Evolutionary conservation across 106 monocot species (phyloP).

Genomic region (Dendrobium officinale): DNA sequence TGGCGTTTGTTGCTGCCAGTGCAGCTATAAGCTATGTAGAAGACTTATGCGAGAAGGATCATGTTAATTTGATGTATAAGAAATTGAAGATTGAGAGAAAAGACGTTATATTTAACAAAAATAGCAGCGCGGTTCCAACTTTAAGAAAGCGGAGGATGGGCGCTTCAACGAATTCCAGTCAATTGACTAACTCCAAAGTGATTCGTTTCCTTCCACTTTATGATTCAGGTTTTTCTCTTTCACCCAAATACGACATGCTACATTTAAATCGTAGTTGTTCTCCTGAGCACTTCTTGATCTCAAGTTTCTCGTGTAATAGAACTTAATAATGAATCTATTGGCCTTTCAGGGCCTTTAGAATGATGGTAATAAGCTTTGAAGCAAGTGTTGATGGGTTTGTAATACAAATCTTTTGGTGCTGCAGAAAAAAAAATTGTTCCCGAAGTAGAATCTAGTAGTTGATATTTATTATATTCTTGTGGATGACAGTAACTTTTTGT

Average conservation of each 20-base stretch:
- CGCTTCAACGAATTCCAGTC: slow-evolving; percentile 2
- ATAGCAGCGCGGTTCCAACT: slow-evolving; percentile 15
- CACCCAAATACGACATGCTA: not conserved
- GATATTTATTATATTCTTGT: too few relatives aligned
- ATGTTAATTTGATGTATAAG: slow-evolving; percentile 9
- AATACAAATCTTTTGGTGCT: not conserved
- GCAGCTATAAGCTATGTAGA: slow-evolving; percentile 52
- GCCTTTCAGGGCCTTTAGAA: not conserved
- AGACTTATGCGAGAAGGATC: slow-evolving; percentile 24
- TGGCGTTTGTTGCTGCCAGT: slow-evolving; percentile 76
- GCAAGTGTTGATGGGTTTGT: not conserved
- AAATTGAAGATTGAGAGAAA: slow-evolving; percentile 17
- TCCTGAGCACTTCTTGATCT: not conserved
- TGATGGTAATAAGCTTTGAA: not conserved
- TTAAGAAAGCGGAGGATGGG: slow-evolving; percentile 42
- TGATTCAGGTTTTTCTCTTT: slow-evolving; percentile 6
- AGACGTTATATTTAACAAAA: slow-evolving; percentile 7
- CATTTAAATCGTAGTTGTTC: not conserved
- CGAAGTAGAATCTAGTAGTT: not conserved
- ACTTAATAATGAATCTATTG: not conserved
- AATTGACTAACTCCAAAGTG: slow-evolving; percentile 15
- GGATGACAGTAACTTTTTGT: too few relatives aligned
- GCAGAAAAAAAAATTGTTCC: not conserved
- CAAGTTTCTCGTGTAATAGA: not conserved
- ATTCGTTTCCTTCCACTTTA: not conserved